Evolutionary conservation across 805 yeast species (phyloP).

Genomic region (Candida golubevii): DNA sequence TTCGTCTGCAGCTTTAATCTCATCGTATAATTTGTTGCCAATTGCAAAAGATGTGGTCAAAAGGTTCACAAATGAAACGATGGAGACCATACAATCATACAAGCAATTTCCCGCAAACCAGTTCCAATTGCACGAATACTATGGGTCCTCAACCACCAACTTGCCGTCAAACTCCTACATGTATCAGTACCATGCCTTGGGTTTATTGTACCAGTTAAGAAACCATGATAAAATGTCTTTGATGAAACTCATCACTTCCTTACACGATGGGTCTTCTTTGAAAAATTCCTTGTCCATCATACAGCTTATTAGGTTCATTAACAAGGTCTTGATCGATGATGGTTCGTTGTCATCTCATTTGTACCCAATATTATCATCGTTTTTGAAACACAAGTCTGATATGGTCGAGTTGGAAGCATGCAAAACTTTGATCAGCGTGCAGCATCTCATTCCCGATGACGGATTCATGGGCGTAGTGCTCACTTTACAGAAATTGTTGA

Average conservation of each 20-base stretch:
- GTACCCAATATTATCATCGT: slow-evolving; percentile 60
- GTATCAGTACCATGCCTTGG: slow-evolving; percentile 94
- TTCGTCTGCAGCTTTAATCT: slow-evolving; percentile 89
- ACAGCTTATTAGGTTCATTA: slow-evolving; percentile 78
- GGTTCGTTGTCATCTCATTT: slow-evolving; percentile 55
- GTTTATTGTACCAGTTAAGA: slow-evolving; percentile 80
- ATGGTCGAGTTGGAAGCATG: slow-evolving; percentile 92
- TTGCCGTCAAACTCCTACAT: slow-evolving; percentile 69
- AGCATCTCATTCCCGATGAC: slow-evolving; percentile 54
- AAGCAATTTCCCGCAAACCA: slow-evolving; percentile 50
- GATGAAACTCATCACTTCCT: slow-evolving; percentile 81
- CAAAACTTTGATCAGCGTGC: slow-evolving; percentile 56
- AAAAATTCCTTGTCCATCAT: slow-evolving; percentile 80
- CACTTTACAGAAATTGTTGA: slow-evolving; percentile 69
- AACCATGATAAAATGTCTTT: slow-evolving; percentile 92
- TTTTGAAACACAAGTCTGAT: slow-evolving; percentile 78
- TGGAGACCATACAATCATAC: slow-evolving; percentile 74
- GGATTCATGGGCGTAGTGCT: slow-evolving; percentile 68
- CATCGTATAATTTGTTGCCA: slow-evolving; percentile 86
- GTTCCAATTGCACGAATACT: slow-evolving; percentile 52
- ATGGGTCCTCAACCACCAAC: slow-evolving; percentile 46
- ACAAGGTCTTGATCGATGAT: slow-evolving; percentile 70
- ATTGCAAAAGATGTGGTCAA: slow-evolving; percentile 88
- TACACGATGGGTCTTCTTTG: slow-evolving; percentile 55
- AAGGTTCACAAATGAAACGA: slow-evolving; percentile 91